Base-by-base conservation (phyloP, 768 basidiomycete species). In the Russula earlei region DNA sequence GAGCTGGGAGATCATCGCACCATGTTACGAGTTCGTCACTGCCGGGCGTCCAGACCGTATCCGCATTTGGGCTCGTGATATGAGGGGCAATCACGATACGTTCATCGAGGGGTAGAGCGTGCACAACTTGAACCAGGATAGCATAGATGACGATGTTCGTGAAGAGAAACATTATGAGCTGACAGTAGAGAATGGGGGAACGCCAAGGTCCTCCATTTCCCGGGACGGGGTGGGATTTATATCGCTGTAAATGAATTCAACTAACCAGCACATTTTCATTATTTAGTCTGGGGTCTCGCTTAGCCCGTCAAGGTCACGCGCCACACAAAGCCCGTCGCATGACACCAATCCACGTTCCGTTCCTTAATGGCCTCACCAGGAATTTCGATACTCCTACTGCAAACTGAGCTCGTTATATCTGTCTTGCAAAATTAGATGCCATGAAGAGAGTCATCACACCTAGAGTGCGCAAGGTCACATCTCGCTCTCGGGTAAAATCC, bases 21-120 rank as follows among this genome's bases (percentile, higher is more conserved):
- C 81, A 83, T 38, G 64, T 66, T 58, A 83, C 75, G 24, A 65
- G 63, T 58, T 76, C 72, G 1, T 15, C 44, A 10, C 64, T 62
- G 24, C 74, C 73, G 33, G 65, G 57, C 5, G 43, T 24, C 81
- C 80, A 82, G 9, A 68, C 31, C 3, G 60, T 55, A 6, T 56
- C 56, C 3, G 46, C 46, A n/a, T 46, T 52, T 27, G 79, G 81
- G 11, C 53, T 56, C 24, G 68, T 76, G 63, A 81, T 74, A 2
- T 55, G 58, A 2, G 80, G 79, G 44, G 4, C 19, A 10, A 61
- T 29, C 15, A 55, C 57, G 33, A 55, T 43, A 36, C 60, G 60
- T 50, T 62, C 51, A 50, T 37, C 15, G 9, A 46, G 3, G 20
- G 58, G 61, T 25, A 49, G 46, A 41, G 61, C 61, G 2, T 59